These are phyloP conservation scores for Marchantia polymorpha DNA, from an alignment of 225 moss, liverwort and hornwort species.

Conservation along the genomic window DNA sequence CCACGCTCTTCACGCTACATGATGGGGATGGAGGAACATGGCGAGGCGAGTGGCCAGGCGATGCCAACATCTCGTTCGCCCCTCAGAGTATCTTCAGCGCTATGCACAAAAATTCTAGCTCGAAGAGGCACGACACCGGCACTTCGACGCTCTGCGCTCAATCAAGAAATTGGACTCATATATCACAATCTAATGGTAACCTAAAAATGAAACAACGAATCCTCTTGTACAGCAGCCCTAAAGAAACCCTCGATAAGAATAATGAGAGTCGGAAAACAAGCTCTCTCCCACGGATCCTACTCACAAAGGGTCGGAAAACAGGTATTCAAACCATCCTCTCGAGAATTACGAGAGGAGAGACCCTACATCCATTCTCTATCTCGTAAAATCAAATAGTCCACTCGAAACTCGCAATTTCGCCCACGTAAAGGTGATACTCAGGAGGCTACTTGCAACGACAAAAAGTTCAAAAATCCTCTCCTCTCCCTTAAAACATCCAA, in stretches of 20 bases:
- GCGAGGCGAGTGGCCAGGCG: constrained; percentile 88
- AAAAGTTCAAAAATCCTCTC: no score
- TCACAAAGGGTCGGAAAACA: not conserved
- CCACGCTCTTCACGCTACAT: constrained; percentile 44
- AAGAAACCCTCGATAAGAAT: not conserved
- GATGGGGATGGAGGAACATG: constrained; percentile 74
- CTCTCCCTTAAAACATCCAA: no score
- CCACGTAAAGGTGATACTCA: no score
- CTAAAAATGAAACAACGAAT: no score
- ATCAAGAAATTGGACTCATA: not conserved
- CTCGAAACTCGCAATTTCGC: no score
- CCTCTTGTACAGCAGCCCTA: not conserved
- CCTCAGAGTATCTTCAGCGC: not conserved
- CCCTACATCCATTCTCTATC: no score
- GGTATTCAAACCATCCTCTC: not conserved
- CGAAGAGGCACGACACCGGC: not conserved
- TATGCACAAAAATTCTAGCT: not conserved
- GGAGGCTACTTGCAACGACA: no score
- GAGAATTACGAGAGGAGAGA: no score
- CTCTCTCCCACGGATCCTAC: not conserved
- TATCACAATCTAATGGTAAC: no score
- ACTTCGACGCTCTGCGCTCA: not conserved
- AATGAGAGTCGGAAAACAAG: not conserved
- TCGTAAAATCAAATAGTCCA: no score
- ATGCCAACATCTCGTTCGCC: constrained; percentile 67